phyloP scores from a whole-genome alignment of 306 rosid species.

The Fragaria nilgerrensis region DNA sequence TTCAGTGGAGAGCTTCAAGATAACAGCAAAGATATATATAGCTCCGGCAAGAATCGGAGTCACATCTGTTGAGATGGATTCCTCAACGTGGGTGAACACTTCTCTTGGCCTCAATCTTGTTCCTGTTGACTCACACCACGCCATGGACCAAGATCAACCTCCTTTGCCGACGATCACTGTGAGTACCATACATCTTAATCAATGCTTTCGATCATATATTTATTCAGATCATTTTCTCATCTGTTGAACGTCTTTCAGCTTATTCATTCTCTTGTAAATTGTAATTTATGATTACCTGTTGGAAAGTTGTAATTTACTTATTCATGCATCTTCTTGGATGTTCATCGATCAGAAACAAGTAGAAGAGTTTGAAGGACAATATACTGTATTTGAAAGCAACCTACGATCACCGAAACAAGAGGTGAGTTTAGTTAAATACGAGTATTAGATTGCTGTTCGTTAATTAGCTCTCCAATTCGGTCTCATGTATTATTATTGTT shows the following conservation, averaged over 20 bases:
- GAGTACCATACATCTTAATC: constrained; percentile 7
- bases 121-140: constrained; percentile 25
- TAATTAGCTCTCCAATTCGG: not conserved
- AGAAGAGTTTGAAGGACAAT: constrained; percentile 16
- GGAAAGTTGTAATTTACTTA: not conserved
- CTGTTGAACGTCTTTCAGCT: not conserved
- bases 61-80: constrained; percentile 13
- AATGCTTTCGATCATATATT: too few relatives aligned
- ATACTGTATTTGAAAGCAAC: not conserved
- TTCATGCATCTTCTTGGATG: not conserved
- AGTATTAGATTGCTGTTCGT: not conserved
- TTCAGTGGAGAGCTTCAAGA: not conserved
- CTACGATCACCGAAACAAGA: constrained; percentile 13
- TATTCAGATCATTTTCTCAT: not conserved
- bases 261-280: not conserved
- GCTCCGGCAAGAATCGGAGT: not conserved
- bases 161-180: constrained; percentile 17
- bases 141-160: not conserved
- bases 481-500: not conserved
- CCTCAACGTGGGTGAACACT: constrained; percentile 28
- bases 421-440: constrained; percentile 6
- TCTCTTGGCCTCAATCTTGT: constrained; percentile 56
- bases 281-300: too few relatives aligned
- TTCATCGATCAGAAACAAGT: constrained; percentile 26
- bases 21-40: not conserved